These are phyloP conservation scores for Apium graveolens DNA, from an alignment of 129 eudicot genomes.

Conservation along the genomic window DNA sequence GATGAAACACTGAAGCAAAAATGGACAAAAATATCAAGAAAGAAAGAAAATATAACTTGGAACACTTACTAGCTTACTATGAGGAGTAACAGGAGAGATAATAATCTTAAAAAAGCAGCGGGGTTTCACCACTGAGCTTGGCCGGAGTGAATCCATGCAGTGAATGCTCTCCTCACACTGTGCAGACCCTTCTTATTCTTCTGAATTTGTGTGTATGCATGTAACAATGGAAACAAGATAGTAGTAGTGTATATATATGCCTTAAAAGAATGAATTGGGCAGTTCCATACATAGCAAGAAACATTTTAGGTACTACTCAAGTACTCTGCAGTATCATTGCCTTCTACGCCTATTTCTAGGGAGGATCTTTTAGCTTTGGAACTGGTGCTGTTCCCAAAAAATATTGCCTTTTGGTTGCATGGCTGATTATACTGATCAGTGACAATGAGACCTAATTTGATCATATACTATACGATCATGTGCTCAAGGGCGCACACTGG, in stretches of 20 bases:
- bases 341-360: background rate
- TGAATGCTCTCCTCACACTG: too few species aligned
- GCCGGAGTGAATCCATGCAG: background rate
- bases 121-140: background rate
- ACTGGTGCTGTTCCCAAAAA: background rate
- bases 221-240: background rate
- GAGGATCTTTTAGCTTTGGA: background rate
- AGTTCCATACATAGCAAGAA: too few species aligned
- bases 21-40: too few species aligned
- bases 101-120: conserved; percentile 1
- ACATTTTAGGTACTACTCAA: background rate
- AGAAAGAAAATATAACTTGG: too few species aligned
- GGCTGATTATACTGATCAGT: background rate
- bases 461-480: too few species aligned
- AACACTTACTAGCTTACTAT: background rate
- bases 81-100: background rate
- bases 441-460: too few species aligned
- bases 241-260: too few species aligned
- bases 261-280: too few species aligned
- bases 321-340: background rate
- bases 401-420: background rate
- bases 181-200: too few species aligned
- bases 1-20: too few species aligned
- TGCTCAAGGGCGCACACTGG: too few species aligned
- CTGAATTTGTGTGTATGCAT: too few species aligned